Percentiles rank a stretch among this genome's conserved stretches.
phyloP scores from a whole-genome alignment of 73 alveolate species.

The Blepharisma stoltei region DNA sequence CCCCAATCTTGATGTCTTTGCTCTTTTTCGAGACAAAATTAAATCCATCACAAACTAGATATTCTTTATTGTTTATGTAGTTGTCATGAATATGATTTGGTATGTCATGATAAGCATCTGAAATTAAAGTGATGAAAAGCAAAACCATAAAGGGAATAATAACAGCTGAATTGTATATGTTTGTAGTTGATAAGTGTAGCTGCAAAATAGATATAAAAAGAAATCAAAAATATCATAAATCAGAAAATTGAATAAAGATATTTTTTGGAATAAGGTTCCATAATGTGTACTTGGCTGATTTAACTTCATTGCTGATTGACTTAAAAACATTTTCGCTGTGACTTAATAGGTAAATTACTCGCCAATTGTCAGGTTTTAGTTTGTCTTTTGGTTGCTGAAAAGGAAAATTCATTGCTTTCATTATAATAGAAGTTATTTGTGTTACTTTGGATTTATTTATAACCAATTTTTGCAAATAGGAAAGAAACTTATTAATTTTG shows the following conservation, averaged over 20 bases:
- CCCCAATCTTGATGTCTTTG: not conserved
- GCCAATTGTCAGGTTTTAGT: no score
- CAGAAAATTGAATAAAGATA: not conserved
- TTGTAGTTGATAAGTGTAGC: not conserved
- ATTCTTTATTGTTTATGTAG: not conserved
- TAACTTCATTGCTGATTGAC: no score
- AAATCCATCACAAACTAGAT: slow-evolving; percentile 8
- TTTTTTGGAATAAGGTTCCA: not conserved
- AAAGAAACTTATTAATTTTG: no score
- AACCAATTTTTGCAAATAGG: no score
- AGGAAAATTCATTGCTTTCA: no score
- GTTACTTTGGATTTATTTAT: no score
- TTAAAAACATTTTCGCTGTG: no score
- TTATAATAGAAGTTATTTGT: no score
- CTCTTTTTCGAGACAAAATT: not conserved
- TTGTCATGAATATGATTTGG: not conserved
- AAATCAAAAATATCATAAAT: slow-evolving; percentile 1
- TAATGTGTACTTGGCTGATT: not conserved
- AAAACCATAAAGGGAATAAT: not conserved
- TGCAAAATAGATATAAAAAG: not conserved
- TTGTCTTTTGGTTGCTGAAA: no score
- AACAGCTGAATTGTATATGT: not conserved
- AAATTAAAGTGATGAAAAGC: not conserved
- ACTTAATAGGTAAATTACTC: no score
- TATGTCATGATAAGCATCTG: not conserved